Base-by-base conservation (phyloP, 176 grass and related monocot genomes). In the Tillandsia fasciculata region DNA sequence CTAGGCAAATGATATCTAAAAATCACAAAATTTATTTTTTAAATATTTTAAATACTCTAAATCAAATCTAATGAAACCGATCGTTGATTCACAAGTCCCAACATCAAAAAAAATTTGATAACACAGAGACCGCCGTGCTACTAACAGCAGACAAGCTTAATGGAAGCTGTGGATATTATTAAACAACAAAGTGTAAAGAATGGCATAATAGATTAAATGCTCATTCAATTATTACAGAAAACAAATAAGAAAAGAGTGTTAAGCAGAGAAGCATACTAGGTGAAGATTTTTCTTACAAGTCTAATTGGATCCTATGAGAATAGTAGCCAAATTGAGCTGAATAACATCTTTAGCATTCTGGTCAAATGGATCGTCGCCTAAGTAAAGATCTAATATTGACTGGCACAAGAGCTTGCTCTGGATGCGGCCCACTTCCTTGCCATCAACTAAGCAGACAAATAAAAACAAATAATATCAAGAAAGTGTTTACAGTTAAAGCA, bases 371-470 rank as follows among this genome's bases (percentile, higher is more conserved):
- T 97, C 86, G 1, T 97, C 93, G 11, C 93, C 93, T 2, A 92
- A 76, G 72, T 97, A 92, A 63, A 97, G 93, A 87, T 97, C 93
- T 53, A 97, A 87, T 53, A 92, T 78, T 12, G 93, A 92, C 63
- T 76, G 58, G 66, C 93, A 97, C 65, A 92, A 69, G 64, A 92
- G 88, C 68, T 87, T 90, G 82, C 82, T 97, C 71, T 92, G 84
- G 72, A 97, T 87, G 70, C 79, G 63, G 27, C 89, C 89, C 57
- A 92, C 52, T 54, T 92, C 82, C 23, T 87, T 66, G 28, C 86
- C 86, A 77, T 75, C 72, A 77, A 97, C 93, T 97, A 56, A 12
- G 73, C 11, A 69, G 9, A 72, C 33, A 42, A 42, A 42, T 7
- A 42, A 42, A 42, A 42, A 42, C 33, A 4, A 42, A 6, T 6